Evolutionary conservation across 2,329 filamentous ascomycete species (phyloP).

Genomic region (Fusarium decemcellulare): DNA sequence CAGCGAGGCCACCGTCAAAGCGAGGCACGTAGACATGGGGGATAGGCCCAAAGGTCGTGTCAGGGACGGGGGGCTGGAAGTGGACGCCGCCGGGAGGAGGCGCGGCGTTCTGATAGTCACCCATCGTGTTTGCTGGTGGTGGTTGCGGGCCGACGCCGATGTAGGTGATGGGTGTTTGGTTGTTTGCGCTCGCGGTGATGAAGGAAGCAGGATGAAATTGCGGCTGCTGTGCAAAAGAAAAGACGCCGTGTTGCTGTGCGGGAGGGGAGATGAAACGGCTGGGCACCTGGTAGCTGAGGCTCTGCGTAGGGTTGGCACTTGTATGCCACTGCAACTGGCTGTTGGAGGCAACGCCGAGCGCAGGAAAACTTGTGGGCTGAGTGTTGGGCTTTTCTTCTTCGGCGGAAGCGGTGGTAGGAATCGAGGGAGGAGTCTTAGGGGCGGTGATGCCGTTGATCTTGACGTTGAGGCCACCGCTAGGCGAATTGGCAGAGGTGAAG

Average conservation of each 20-base stretch:
- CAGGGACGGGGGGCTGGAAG: constrained; percentile 72
- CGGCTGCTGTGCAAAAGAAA: constrained; percentile 14
- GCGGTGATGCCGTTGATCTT: constrained; percentile 24
- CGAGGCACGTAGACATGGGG: constrained; percentile 70
- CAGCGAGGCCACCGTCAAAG: constrained; percentile 56
- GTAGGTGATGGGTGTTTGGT: constrained; percentile 43
- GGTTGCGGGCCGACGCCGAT: constrained; percentile 44
- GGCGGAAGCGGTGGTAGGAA: constrained; percentile 10
- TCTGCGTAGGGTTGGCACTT: constrained; percentile 52
- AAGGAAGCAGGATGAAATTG: constrained; percentile 32
- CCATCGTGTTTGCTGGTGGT: constrained; percentile 50
- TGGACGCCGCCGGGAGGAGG: constrained; percentile 61
- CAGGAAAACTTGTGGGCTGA: constrained; percentile 47
- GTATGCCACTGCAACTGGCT: constrained; percentile 51
- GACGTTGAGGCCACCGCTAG: constrained; percentile 42
- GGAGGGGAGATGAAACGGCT: constrained; percentile 34
- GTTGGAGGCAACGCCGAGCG: constrained; percentile 44
- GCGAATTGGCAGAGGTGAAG: constrained; percentile 42
- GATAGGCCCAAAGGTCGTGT: constrained; percentile 69
- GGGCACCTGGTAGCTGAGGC: constrained; percentile 46
- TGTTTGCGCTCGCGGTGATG: constrained; percentile 24
- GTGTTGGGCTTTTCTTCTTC: constrained; percentile 19
- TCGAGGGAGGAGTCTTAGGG: constrained; percentile 22
- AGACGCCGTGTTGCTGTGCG: constrained; percentile 34
- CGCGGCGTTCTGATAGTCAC: constrained; percentile 59